A percentile compares a stretch with the other conserved stretches of the same genome.
Conservation (phyloP, 345 rosid genomes). For the Carallia brachiata region DNA sequence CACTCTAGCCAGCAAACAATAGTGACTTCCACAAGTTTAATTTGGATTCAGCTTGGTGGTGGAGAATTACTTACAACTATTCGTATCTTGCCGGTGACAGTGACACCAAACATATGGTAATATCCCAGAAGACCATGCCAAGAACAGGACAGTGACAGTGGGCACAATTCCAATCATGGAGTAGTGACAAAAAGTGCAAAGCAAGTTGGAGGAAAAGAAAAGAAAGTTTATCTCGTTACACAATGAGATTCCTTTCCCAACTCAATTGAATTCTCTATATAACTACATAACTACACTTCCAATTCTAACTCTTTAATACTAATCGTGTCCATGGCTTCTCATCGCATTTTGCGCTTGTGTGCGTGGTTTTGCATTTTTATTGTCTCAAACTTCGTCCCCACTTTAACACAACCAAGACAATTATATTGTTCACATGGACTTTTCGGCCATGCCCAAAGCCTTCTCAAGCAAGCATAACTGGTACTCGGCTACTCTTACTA, state of each 20-base stretch:
- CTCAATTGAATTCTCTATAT: not conserved
- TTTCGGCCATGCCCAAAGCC: constrained; percentile 23
- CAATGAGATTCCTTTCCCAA: not conserved
- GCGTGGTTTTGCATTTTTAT: not conserved
- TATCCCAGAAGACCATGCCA: no score
- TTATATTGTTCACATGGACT: constrained; percentile 30
- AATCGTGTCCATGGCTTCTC: constrained; percentile 12
- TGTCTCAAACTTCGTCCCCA: constrained; percentile 7
- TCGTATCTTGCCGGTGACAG: not conserved
- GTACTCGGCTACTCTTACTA: constrained; percentile 19
- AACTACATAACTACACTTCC: not conserved
- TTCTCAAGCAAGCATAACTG: constrained; percentile 19
- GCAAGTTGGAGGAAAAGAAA: not conserved
- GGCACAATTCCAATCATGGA: no score
- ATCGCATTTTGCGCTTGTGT: not conserved
- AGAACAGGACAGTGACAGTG: no score
- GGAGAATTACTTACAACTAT: constrained; percentile 3
- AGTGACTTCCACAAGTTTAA: no score
- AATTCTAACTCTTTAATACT: not conserved
- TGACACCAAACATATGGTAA: no score
- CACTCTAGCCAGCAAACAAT: no score
- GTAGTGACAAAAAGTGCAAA: not conserved
- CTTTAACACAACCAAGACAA: constrained; percentile 14
- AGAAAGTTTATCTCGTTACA: not conserved
- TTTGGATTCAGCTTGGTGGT: no score